Conservation (phyloP, 306 rosid species). For the Cyclanthera cordifolia region DNA sequence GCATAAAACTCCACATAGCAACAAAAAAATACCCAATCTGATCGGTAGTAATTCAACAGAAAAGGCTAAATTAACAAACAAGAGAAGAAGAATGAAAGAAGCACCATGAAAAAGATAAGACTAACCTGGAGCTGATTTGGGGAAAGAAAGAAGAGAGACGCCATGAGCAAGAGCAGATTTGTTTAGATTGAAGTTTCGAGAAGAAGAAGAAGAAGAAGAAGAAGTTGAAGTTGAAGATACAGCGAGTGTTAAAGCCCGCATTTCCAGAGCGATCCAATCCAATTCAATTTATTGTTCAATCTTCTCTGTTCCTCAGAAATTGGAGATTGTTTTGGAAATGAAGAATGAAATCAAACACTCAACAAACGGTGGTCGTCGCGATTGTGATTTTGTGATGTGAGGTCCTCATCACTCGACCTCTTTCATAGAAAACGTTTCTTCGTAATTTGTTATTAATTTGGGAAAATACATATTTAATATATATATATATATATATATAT, state of each 20-base stretch:
- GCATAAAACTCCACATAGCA: not conserved
- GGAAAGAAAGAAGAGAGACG: constrained; percentile 29
- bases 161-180: constrained; percentile 31
- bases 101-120: not conserved
- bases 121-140: constrained; percentile 71
- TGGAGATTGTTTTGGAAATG: constrained; percentile 8
- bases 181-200: constrained; percentile 21
- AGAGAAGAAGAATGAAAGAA: not conserved
- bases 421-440: too few relatives aligned
- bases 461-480: too few relatives aligned
- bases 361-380: not conserved
- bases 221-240: constrained; percentile 43
- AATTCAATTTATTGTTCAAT: not conserved
- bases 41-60: not conserved
- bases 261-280: constrained; percentile 33
- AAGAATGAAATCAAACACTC: too few relatives aligned
- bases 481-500: too few relatives aligned
- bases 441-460: too few relatives aligned
- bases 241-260: constrained; percentile 72
- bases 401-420: too few relatives aligned
- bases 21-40: not conserved
- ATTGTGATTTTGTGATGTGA: not conserved
- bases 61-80: not conserved
- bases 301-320: constrained; percentile 12
- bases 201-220: constrained; percentile 29